Evolutionary conservation across 192 early-diverging fungal species (phyloP).

Genomic region (Allomyces macrogynus): DNA sequence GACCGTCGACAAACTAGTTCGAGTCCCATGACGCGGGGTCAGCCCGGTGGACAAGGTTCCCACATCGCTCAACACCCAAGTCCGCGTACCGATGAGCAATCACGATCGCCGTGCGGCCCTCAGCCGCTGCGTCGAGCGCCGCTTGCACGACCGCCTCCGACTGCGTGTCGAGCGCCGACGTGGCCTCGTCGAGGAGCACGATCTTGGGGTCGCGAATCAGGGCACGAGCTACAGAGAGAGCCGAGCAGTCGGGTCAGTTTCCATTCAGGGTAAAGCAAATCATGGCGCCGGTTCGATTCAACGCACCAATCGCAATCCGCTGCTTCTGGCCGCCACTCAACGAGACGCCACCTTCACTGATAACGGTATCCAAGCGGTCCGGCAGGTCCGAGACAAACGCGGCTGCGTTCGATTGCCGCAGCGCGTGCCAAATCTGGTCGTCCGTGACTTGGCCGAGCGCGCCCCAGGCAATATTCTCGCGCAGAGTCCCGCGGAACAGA

Average conservation of each 20-base stretch:
- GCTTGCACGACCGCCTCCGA: slow-evolving; percentile 33
- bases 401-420: background rate
- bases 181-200: slow-evolving; percentile 29
- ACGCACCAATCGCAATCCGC: slow-evolving; percentile 4
- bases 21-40: too few species aligned
- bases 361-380: slow-evolving; percentile 11
- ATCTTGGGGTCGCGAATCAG: slow-evolving; percentile 17
- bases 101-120: slow-evolving; percentile 43
- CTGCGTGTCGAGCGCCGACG: slow-evolving; percentile 28
- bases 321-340: slow-evolving; percentile 8
- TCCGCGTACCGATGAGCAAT: slow-evolving; percentile 35
- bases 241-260: too few species aligned
- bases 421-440: background rate
- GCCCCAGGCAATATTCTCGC: slow-evolving; percentile 6
- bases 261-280: too few species aligned
- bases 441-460: slow-evolving; percentile 11
- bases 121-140: slow-evolving; percentile 29
- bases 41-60: too few species aligned
- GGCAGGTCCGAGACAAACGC: background rate
- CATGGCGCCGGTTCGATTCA: too few species aligned
- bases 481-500: background rate
- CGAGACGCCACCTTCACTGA: slow-evolving; percentile 4
- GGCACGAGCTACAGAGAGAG: slow-evolving; percentile 19
- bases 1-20: slow-evolving; percentile 3
- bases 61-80: too few species aligned